phyloP scores from a whole-genome alignment of 2,329 filamentous ascomycete genomes.

The Teratosphaeria pseudoeucalypti region DNA sequence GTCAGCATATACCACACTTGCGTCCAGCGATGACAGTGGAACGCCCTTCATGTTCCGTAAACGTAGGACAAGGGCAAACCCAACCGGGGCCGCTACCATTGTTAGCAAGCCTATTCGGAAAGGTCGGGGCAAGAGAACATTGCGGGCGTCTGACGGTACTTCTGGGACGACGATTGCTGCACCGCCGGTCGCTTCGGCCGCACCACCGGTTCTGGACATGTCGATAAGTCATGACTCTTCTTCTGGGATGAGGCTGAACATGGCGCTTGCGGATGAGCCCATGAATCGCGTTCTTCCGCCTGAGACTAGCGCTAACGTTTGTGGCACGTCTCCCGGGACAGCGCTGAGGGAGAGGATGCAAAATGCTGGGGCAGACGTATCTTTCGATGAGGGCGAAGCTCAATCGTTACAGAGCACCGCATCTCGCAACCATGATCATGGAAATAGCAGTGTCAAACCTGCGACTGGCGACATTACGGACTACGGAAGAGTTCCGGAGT shows the following conservation, averaged over 20 bases:
- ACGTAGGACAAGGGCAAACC: slow-evolving; percentile 2
- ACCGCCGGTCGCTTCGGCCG: background rate
- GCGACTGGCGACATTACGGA: background rate
- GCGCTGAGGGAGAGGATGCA: slow-evolving; percentile 16
- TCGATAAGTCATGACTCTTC: slow-evolving; percentile 12
- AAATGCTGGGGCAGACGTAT: slow-evolving; percentile 15
- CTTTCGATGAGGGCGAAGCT: slow-evolving; percentile 5
- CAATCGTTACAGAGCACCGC: slow-evolving; percentile 10
- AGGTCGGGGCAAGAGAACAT: background rate
- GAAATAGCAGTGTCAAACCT: background rate
- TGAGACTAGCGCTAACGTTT: slow-evolving; percentile 1
- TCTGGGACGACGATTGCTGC: background rate
- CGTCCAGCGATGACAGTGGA: background rate
- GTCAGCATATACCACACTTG: background rate
- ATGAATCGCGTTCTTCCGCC: slow-evolving; percentile 7
- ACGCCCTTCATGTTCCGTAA: slow-evolving; percentile 22
- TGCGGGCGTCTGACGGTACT: background rate
- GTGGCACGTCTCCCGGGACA: slow-evolving; percentile 11
- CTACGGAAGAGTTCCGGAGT: background rate
- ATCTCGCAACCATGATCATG: background rate
- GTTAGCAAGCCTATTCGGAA: background rate
- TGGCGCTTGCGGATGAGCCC: slow-evolving; percentile 12
- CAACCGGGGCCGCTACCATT: background rate
- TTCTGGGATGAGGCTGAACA: slow-evolving; percentile 9
- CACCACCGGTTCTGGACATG: slow-evolving; percentile 13